Evolutionary conservation across 768 basidiomycete genomes (phyloP).

Genomic region (Cantharellus cinnabarinus): DNA sequence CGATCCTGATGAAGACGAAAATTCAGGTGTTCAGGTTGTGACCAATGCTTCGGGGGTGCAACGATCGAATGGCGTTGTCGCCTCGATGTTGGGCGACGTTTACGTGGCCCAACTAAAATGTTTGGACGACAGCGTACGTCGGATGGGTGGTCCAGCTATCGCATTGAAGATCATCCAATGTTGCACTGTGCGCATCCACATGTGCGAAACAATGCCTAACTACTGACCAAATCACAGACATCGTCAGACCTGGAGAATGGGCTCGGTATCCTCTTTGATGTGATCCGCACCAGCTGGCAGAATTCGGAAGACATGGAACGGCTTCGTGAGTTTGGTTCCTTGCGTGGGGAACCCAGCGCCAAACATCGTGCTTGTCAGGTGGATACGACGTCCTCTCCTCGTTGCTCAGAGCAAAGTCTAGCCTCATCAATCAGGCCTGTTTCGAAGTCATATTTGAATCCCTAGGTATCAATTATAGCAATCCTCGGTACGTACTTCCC

Average conservation of each 20-base stretch:
- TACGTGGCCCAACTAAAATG: constrained; percentile 37
- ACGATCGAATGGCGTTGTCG: not conserved
- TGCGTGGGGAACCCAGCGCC: not conserved
- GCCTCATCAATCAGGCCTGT: constrained; percentile 54
- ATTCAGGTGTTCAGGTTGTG: not conserved
- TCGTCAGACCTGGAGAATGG: constrained; percentile 58
- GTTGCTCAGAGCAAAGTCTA: constrained; percentile 49
- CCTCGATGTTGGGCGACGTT: constrained; percentile 28
- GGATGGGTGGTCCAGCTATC: constrained; percentile 63
- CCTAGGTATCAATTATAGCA: constrained; percentile 63
- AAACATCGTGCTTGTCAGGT: constrained; percentile 11
- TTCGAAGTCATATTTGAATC: constrained; percentile 77
- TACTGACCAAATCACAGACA: constrained; percentile 24
- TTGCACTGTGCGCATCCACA: constrained; percentile 32
- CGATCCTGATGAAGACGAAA: not conserved
- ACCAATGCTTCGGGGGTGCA: not conserved
- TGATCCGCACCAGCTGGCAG: constrained; percentile 70
- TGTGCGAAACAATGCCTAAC: not conserved
- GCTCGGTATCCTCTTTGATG: constrained; percentile 51
- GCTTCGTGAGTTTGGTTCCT: constrained; percentile 32
- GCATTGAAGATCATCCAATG: constrained; percentile 54
- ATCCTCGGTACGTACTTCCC: constrained; percentile 40
- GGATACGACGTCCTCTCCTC: constrained; percentile 75
- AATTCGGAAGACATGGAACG: constrained; percentile 91
- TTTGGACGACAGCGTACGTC: constrained; percentile 60